Conservation (phyloP, 371 early-diverging fungal genomes). For the Cokeromyces recurvatus region DNA sequence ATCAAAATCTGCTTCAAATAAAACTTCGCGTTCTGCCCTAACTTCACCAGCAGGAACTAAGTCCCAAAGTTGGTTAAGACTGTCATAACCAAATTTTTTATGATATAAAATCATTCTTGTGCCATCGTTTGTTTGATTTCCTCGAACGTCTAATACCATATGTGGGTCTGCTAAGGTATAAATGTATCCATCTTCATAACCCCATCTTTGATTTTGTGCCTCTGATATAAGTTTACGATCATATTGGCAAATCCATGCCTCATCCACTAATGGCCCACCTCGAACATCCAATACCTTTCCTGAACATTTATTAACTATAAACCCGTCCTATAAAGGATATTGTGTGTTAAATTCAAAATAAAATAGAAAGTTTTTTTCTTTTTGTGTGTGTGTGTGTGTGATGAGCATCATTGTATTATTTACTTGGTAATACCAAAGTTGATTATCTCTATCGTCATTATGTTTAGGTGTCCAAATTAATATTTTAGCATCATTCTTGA, state of each 20-base stretch:
- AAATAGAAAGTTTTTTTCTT: no score
- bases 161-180: conserved; percentile 40
- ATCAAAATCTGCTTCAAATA: conserved; percentile 43
- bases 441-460: conserved; percentile 43
- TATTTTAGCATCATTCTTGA: conserved; percentile 39
- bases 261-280: conserved; percentile 34
- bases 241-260: conserved; percentile 38
- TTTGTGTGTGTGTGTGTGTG: no score
- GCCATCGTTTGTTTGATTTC: conserved; percentile 27
- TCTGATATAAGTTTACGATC: conserved; percentile 34
- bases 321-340: conserved; percentile 26
- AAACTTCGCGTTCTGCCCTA: conserved; percentile 34
- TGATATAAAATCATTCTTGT: conserved; percentile 31
- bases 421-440: conserved; percentile 46
- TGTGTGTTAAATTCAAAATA: not conserved
- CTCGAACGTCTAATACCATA: conserved; percentile 41
- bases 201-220: conserved; percentile 45
- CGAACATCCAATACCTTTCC: conserved; percentile 39
- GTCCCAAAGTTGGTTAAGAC: conserved; percentile 40
- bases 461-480: conserved; percentile 44
- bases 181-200: conserved; percentile 38
- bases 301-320: conserved; percentile 37
- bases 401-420: not conserved
- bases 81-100: conserved; percentile 24
- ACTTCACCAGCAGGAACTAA: conserved; percentile 41